Percentiles rank a stretch among this genome's conserved stretches.
These are phyloP conservation scores for Ceratopteris richardii DNA, from an alignment of 75 land plant genomes.

Conservation along the genomic window DNA sequence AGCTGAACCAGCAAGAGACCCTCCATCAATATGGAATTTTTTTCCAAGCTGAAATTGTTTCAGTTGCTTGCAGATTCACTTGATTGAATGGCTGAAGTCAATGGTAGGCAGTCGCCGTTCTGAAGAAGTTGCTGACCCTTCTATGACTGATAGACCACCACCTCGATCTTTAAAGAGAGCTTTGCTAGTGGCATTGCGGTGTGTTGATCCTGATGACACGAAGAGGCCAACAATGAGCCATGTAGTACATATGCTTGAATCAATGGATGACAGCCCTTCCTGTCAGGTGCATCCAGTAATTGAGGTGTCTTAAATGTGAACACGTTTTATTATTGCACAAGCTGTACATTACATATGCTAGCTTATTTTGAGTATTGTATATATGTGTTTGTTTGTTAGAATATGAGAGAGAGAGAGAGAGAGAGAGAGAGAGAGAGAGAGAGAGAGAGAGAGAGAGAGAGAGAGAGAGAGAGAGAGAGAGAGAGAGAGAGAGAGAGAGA, in stretches of 20 bases:
- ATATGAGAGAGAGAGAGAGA: too few relatives aligned
- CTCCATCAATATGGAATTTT: not conserved
- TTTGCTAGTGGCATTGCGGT: constrained; percentile 61
- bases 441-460: too few relatives aligned
- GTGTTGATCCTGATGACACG: constrained; percentile 68
- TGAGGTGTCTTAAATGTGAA: too few relatives aligned
- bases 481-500: too few relatives aligned
- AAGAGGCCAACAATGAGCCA: constrained; percentile 79
- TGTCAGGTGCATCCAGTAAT: too few relatives aligned
- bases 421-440: too few relatives aligned
- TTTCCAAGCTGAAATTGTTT: not conserved
- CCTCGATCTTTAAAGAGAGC: constrained; percentile 59
- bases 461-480: too few relatives aligned
- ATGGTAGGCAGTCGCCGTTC: constrained; percentile 61
- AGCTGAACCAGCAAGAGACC: not conserved
- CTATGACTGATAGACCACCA: constrained; percentile 44
- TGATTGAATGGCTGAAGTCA: constrained; percentile 73
- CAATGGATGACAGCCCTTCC: constrained; percentile 39
- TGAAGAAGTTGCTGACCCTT: constrained; percentile 71
- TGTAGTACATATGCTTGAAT: constrained; percentile 70
- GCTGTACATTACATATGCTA: too few relatives aligned
- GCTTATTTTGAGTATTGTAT: too few relatives aligned
- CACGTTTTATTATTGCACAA: too few relatives aligned
- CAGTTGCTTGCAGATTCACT: constrained; percentile 41
- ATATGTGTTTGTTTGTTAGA: too few relatives aligned